Percentiles rank a stretch among this genome's conserved stretches.
Conservation (phyloP, 2,329 filamentous ascomycete genomes). For the Nemania sp. region DNA sequence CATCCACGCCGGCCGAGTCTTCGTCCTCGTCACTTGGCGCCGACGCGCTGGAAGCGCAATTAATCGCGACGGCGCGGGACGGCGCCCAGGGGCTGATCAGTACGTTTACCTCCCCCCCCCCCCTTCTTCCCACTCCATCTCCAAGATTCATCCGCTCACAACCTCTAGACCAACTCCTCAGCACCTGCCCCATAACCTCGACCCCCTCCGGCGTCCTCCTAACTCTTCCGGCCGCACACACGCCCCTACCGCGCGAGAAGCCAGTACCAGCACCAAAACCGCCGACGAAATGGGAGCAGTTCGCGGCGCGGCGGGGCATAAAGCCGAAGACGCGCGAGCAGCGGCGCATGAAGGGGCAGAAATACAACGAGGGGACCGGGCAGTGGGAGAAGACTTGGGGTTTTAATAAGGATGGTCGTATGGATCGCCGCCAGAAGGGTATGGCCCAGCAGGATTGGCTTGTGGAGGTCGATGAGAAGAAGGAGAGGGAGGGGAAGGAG, state of each 20-base stretch:
- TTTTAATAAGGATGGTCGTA: conserved; percentile 56
- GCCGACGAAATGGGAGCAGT: conserved; percentile 93
- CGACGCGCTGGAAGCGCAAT: conserved; percentile 63
- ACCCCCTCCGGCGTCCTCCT: conserved; percentile 74
- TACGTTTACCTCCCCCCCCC: conserved; percentile 44
- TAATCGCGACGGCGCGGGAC: conserved; percentile 78
- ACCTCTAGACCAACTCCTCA: conserved; percentile 70
- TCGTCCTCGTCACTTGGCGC: conserved; percentile 59
- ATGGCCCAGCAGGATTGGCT: conserved; percentile 75
- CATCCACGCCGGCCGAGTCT: conserved; percentile 33
- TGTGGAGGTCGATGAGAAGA: conserved; percentile 83
- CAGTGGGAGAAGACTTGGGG: conserved; percentile 97
- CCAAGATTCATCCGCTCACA: background rate
- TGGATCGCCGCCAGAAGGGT: conserved; percentile 82
- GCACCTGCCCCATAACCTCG: conserved; percentile 78
- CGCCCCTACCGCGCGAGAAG: conserved; percentile 85
- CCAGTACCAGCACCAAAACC: conserved; percentile 79
- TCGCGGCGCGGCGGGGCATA: conserved; percentile 97
- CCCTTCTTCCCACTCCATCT: background rate
- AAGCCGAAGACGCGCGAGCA: conserved; percentile 82
- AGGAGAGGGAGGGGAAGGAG: conserved; percentile 41
- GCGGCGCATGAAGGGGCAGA: conserved; percentile 68
- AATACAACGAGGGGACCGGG: conserved; percentile 80
- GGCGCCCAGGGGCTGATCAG: conserved; percentile 89
- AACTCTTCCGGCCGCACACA: conserved; percentile 70